These are phyloP conservation scores for Mimosa pudica DNA, from an alignment of 306 rosid genomes.

Conservation along the genomic window DNA sequence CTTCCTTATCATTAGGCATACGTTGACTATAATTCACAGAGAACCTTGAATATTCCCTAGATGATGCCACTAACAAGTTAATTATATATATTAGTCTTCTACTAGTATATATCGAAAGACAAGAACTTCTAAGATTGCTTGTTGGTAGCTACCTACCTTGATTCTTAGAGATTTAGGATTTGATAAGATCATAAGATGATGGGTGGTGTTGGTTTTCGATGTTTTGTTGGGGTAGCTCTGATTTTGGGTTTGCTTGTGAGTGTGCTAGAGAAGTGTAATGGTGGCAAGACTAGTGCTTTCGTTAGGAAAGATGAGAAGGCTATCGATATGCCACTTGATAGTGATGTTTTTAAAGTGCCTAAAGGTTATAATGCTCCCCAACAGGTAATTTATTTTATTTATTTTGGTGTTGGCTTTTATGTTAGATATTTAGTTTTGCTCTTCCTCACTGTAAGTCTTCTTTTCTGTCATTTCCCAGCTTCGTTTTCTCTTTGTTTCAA, in stretches of 20 bases:
- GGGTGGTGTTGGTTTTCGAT: slow-evolving; percentile 37
- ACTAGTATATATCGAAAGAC: neutral
- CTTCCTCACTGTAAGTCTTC: neutral
- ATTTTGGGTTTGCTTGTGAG: slow-evolving; percentile 42
- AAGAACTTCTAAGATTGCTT: neutral
- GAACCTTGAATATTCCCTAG: slow-evolving; percentile 22
- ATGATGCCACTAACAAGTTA: neutral
- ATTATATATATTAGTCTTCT: neutral
- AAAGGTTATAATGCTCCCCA: slow-evolving; percentile 79
- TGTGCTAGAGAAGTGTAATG: slow-evolving; percentile 46
- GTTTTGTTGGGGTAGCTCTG: slow-evolving; percentile 27
- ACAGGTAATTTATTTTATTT: slow-evolving; percentile 48
- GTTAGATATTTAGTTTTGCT: neutral
- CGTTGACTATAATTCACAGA: neutral
- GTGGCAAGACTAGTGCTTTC: slow-evolving; percentile 59
- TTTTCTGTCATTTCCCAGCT: neutral
- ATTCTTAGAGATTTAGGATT: neutral
- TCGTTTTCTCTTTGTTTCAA: neutral
- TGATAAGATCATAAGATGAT: slow-evolving; percentile 19
- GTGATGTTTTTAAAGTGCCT: slow-evolving; percentile 71
- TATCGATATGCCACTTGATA: slow-evolving; percentile 57
- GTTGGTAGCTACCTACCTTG: neutral
- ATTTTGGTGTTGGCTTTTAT: neutral
- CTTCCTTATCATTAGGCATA: neutral
- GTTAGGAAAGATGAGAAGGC: slow-evolving; percentile 48